Percentiles rank a stretch among this genome's conserved stretches.
These are phyloP conservation scores for Plenodomus tracheiphilus DNA, from an alignment of 2,329 filamentous ascomycete genomes.

Conservation along the genomic window DNA sequence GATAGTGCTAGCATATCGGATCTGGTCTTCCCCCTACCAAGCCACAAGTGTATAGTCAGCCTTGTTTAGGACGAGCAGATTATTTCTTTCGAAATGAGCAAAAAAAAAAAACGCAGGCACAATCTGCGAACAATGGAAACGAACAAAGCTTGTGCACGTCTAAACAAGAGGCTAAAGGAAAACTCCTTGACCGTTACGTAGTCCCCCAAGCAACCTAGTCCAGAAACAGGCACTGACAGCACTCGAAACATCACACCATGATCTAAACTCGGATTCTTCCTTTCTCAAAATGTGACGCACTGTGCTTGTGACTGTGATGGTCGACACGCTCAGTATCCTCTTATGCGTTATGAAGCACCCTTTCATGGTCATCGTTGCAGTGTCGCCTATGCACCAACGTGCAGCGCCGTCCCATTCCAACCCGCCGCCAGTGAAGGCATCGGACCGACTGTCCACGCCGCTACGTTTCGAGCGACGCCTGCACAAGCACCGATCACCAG, in stretches of 20 bases:
- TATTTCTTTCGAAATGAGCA: not conserved
- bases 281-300: not conserved
- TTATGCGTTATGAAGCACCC: not conserved
- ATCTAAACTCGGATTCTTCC: not conserved
- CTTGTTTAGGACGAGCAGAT: not conserved
- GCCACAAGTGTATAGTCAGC: not conserved
- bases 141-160: not conserved
- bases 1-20: not conserved
- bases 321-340: not conserved
- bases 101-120: not conserved
- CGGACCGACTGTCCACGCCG: conserved; percentile 11
- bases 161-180: not conserved
- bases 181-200: too few relatives aligned
- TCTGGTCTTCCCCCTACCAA: not conserved
- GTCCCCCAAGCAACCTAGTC: not conserved
- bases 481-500: not conserved
- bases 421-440: conserved; percentile 4
- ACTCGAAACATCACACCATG: not conserved
- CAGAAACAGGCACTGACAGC: not conserved
- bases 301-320: not conserved
- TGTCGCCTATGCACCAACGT: not conserved
- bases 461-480: conserved; percentile 11
- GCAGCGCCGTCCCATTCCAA: conserved; percentile 4
- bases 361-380: not conserved
- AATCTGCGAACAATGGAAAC: not conserved